A percentile compares a stretch with the other conserved stretches of the same genome.
Evolutionary conservation across 495 filamentous ascomycete genomes (phyloP).

Genomic region (Neurospora hispaniola): DNA sequence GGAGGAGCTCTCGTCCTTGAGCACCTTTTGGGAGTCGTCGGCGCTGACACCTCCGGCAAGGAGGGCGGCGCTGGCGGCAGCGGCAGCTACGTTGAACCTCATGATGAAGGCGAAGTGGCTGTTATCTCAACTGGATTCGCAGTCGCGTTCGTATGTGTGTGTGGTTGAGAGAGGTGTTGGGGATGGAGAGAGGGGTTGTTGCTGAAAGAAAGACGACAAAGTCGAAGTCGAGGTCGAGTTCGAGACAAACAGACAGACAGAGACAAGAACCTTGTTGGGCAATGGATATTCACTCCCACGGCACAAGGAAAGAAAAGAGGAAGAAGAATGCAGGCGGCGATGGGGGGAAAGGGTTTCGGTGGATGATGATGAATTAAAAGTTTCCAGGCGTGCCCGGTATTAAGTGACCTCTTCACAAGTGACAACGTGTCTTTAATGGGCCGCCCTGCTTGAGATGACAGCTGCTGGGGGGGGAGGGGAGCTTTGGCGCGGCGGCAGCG

Average conservation of each 20-base stretch:
- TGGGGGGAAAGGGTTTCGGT: conserved; percentile 2
- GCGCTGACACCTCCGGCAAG: conserved; percentile 59
- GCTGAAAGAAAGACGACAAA: conserved; percentile 4
- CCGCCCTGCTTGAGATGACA: conserved; percentile 9
- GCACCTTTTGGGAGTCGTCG: conserved; percentile 53
- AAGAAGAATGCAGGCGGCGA: background rate
- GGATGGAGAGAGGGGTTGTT: background rate
- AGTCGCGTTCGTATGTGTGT: conserved; percentile 10
- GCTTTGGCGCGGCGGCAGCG: conserved; percentile 8
- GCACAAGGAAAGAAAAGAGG: conserved; percentile 28
- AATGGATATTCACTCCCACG: conserved; percentile 31
- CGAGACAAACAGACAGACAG: conserved; percentile 11
- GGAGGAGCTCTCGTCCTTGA: conserved; percentile 33
- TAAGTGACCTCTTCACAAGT: conserved; percentile 3
- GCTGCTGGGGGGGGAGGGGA: background rate
- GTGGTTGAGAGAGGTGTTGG: conserved; percentile 3
- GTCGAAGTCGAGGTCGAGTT: conserved; percentile 8
- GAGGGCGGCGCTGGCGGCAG: conserved; percentile 61
- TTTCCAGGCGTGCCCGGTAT: conserved; percentile 1
- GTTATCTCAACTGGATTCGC: conserved; percentile 9
- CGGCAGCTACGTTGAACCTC: conserved; percentile 68
- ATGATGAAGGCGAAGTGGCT: conserved; percentile 26
- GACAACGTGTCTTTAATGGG: conserved; percentile 29
- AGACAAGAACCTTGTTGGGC: conserved; percentile 9
- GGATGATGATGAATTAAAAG: conserved; percentile 21